Conservation (phyloP, 1,284 basidiomycete species). For the Mixia osmundae region DNA sequence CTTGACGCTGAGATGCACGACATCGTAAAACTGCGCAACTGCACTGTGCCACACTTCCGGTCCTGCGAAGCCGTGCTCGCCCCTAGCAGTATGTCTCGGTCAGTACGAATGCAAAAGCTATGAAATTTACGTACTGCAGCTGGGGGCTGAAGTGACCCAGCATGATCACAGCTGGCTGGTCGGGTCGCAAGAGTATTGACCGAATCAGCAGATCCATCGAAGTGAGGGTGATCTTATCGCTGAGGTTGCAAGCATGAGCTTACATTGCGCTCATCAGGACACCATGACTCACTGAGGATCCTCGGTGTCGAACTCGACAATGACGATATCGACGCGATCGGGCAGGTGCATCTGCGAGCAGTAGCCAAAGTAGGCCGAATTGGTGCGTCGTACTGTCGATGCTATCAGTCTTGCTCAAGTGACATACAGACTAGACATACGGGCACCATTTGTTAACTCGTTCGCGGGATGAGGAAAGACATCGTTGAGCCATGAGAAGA, state of each 20-base stretch:
- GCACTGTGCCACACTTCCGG: conserved; percentile 65
- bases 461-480: conserved; percentile 84
- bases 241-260: conserved; percentile 20
- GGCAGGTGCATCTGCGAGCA: conserved; percentile 77
- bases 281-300: conserved; percentile 44
- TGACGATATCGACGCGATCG: conserved; percentile 71
- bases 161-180: conserved; percentile 66
- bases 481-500: conserved; percentile 86
- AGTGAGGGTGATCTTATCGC: conserved; percentile 43
- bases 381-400: conserved; percentile 42
- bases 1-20: conserved; percentile 70
- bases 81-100: too few species aligned
- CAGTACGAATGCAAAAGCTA: too few species aligned
- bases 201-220: conserved; percentile 78
- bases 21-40: conserved; percentile 84
- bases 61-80: conserved; percentile 53
- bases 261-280: neutral
- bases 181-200: conserved; percentile 61
- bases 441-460: conserved; percentile 78
- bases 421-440: conserved; percentile 10
- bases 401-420: neutral
- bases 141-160: conserved; percentile 81
- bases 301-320: conserved; percentile 73
- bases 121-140: too few species aligned
- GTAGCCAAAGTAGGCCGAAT: conserved; percentile 76